Evolutionary conservation across 345 rosid genomes (phyloP).

Genomic region (Rhodomyrtus tomentosa): DNA sequence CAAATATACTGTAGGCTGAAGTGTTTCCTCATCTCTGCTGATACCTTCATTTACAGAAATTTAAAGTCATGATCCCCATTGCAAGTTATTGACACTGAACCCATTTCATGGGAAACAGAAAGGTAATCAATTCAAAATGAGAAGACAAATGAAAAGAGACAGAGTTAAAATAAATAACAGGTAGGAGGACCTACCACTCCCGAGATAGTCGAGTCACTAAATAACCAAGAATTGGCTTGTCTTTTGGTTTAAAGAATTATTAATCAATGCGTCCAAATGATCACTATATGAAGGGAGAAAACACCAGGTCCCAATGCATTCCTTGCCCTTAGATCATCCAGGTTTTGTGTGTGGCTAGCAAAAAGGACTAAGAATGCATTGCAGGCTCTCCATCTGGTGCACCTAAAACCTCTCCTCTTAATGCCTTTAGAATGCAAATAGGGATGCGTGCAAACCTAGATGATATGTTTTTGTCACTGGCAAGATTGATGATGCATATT

Average conservation of each 20-base stretch:
- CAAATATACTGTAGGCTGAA: constrained; percentile 70
- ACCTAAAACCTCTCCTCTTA: not conserved
- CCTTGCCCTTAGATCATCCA: not conserved
- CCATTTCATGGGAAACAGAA: not conserved
- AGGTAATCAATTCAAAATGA: not conserved
- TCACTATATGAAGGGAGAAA: not conserved
- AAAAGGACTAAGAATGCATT: not conserved
- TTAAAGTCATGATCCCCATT: not conserved
- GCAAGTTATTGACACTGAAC: not conserved
- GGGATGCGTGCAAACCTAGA: constrained; percentile 38
- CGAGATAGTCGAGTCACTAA: not conserved
- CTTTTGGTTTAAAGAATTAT: not conserved
- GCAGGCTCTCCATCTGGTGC: not conserved
- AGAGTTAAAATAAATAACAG: not conserved
- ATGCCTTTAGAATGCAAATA: not conserved
- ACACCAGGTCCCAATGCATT: not conserved
- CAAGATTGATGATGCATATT: constrained; percentile 75
- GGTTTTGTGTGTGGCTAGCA: not conserved
- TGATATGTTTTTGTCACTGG: constrained; percentile 80
- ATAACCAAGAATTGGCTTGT: not conserved
- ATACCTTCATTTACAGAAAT: constrained; percentile 25
- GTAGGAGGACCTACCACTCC: not conserved
- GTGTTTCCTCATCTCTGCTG: constrained; percentile 76
- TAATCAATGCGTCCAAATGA: not conserved
- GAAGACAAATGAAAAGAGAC: not conserved